Evolutionary conservation across 2,329 filamentous ascomycete genomes (phyloP).

Genomic region (Hirsutella thompsonii): DNA sequence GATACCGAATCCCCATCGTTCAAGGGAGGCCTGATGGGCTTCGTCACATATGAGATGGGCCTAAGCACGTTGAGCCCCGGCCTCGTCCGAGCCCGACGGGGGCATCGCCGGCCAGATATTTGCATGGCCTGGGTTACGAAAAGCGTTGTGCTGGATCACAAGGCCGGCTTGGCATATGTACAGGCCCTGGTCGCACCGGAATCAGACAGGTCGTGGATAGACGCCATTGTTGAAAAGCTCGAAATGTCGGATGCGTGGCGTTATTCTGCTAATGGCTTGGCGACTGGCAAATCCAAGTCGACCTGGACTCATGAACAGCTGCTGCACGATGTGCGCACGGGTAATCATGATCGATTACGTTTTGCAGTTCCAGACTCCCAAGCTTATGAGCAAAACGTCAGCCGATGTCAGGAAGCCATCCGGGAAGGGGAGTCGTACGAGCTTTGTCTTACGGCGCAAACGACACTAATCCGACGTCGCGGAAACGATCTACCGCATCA

Average conservation of each 20-base stretch:
- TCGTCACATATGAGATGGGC: constrained; percentile 74
- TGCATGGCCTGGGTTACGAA: constrained; percentile 65
- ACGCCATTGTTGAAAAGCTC: constrained; percentile 15
- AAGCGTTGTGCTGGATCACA: constrained; percentile 67
- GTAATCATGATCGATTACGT: constrained; percentile 6
- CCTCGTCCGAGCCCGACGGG: constrained; percentile 12
- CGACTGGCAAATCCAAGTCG: constrained; percentile 3
- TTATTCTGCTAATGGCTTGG: constrained; percentile 3
- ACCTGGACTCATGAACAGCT: constrained; percentile 8
- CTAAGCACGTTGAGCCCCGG: constrained; percentile 28
- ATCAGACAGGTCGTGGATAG: constrained; percentile 18
- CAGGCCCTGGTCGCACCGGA: constrained; percentile 31
- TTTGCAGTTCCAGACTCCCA: constrained; percentile 28
- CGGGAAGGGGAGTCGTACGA: constrained; percentile 75
- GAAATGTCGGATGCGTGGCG: constrained; percentile 20
- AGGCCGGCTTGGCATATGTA: constrained; percentile 45
- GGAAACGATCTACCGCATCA: constrained; percentile 28
- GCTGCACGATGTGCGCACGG: constrained; percentile 5
- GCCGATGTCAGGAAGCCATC: constrained; percentile 56
- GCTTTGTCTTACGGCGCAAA: constrained; percentile 69
- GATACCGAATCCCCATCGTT: constrained; percentile 37
- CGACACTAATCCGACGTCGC: constrained; percentile 38
- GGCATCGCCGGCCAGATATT: constrained; percentile 49
- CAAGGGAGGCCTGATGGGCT: constrained; percentile 75
- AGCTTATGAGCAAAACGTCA: constrained; percentile 55